These are phyloP conservation scores for Penicillium sp. DNA, from an alignment of 2,329 filamentous ascomycete species.

Conservation along the genomic window DNA sequence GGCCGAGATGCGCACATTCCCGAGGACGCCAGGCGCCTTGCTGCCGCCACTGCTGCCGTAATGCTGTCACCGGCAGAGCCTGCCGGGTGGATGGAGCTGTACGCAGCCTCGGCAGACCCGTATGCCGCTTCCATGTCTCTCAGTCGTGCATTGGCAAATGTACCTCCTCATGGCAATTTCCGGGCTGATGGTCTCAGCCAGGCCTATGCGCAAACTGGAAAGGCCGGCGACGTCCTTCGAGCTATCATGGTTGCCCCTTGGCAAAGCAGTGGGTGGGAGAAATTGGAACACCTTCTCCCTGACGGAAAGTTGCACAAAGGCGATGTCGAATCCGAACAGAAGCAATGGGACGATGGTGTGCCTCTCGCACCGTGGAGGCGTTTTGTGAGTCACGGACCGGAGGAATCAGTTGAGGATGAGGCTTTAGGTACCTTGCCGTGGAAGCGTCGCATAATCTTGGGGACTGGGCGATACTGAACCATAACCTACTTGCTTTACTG, in stretches of 20 bases:
- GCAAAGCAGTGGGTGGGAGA: slow-evolving; percentile 62
- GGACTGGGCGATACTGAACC: background rate
- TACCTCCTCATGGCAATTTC: slow-evolving; percentile 68
- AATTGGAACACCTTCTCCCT: slow-evolving; percentile 29
- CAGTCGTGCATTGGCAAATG: slow-evolving; percentile 67
- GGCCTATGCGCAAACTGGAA: slow-evolving; percentile 71
- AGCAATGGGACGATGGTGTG: background rate
- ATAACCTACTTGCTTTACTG: background rate
- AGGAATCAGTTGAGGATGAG: background rate
- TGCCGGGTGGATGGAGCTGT: slow-evolving; percentile 75
- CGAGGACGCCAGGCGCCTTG: slow-evolving; percentile 51
- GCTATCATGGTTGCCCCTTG: slow-evolving; percentile 80
- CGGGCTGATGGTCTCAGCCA: slow-evolving; percentile 65
- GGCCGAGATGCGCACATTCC: slow-evolving; percentile 42
- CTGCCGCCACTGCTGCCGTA: slow-evolving; percentile 69
- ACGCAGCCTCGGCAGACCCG: slow-evolving; percentile 53
- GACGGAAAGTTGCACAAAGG: background rate
- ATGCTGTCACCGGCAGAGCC: slow-evolving; percentile 77
- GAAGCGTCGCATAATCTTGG: background rate
- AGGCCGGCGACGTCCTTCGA: slow-evolving; percentile 68
- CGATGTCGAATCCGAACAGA: background rate
- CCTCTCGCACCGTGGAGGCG: background rate
- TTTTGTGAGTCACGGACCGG: background rate
- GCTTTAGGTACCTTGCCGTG: slow-evolving; percentile 19
- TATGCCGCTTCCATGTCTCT: slow-evolving; percentile 73